Percentiles rank a stretch among this genome's conserved stretches.
Conservation (phyloP, 2,329 filamentous ascomycete genomes). For the Didymella sp. region DNA sequence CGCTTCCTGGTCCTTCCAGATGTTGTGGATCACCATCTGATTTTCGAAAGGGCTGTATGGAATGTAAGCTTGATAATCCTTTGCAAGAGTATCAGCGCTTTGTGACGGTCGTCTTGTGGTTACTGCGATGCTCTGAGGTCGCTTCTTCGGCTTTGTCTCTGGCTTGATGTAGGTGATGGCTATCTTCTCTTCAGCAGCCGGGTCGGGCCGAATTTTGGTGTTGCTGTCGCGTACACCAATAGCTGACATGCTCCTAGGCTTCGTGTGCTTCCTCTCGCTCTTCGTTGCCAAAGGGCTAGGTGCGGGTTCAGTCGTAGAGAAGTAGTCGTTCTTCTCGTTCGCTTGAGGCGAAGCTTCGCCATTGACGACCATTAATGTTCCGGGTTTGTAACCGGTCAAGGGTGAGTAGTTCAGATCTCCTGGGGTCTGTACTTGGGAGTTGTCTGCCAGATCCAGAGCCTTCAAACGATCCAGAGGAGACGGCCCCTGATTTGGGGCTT, state of each 20-base stretch:
- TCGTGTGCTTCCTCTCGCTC: constrained; percentile 26
- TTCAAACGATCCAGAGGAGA: constrained; percentile 33
- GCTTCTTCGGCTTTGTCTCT: constrained; percentile 20
- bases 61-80: constrained; percentile 18
- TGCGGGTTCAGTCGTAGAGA: constrained; percentile 28
- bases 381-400: constrained; percentile 52
- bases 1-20: constrained; percentile 13
- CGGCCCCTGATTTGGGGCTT: constrained; percentile 18
- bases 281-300: constrained; percentile 35
- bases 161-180: constrained; percentile 17
- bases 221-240: constrained; percentile 6
- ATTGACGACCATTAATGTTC: constrained; percentile 57
- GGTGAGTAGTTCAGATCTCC: constrained; percentile 53
- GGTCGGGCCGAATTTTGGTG: neutral
- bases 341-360: constrained; percentile 53
- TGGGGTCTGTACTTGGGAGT: constrained; percentile 49
- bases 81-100: constrained; percentile 12
- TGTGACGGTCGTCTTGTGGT: constrained; percentile 15
- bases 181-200: constrained; percentile 16
- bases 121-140: constrained; percentile 28
- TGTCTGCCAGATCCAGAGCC: constrained; percentile 32
- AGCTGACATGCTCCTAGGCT: constrained; percentile 41
- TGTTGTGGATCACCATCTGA: constrained; percentile 8
- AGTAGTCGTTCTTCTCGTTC: constrained; percentile 34
- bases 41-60: constrained; percentile 20